Percentiles rank a stretch among this genome's conserved stretches.
These are phyloP conservation scores for Beauveria scarabaeidicola DNA, from an alignment of 2,329 filamentous ascomycete genomes.

Conservation along the genomic window DNA sequence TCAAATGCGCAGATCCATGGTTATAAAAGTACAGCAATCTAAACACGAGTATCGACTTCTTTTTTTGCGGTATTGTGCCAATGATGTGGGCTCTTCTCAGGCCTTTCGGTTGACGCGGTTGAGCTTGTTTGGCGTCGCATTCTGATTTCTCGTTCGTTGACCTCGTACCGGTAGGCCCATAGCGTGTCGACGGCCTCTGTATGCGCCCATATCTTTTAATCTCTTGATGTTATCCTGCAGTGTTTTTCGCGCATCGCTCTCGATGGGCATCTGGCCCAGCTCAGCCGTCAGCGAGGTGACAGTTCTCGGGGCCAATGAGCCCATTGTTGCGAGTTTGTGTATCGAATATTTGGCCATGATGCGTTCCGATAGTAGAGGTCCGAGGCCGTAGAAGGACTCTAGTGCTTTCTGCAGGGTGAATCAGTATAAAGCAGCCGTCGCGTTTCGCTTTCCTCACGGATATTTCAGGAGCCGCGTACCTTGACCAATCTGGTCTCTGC, in stretches of 20 bases:
- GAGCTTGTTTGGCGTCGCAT: conserved; percentile 50
- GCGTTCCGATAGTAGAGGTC: conserved; percentile 56
- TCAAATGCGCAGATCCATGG: neutral
- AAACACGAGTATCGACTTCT: neutral
- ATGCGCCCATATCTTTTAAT: conserved; percentile 83
- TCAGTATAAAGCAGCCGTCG: neutral
- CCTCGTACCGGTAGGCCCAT: conserved; percentile 88
- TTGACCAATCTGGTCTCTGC: conserved; percentile 73
- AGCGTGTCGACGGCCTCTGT: conserved; percentile 82
- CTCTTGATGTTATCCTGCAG: conserved; percentile 79
- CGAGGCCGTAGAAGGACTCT: conserved; percentile 79
- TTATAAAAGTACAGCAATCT: conserved; percentile 4
- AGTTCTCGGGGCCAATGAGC: conserved; percentile 64
- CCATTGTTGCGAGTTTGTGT: conserved; percentile 72
- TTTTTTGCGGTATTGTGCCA: neutral
- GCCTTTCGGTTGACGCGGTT: conserved; percentile 44
- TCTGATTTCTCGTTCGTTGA: conserved; percentile 76
- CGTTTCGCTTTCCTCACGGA: neutral
- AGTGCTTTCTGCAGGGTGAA: conserved; percentile 53
- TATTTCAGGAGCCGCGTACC: conserved; percentile 41
- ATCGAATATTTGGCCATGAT: conserved; percentile 88
- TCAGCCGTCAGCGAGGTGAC: conserved; percentile 76
- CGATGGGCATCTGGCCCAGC: conserved; percentile 84
- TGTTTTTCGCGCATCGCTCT: conserved; percentile 73
- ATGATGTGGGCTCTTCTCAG: neutral